These are phyloP conservation scores for Nitzschia sp. DNA, from an alignment of 108 stramenopile species.

Conservation along the genomic window DNA sequence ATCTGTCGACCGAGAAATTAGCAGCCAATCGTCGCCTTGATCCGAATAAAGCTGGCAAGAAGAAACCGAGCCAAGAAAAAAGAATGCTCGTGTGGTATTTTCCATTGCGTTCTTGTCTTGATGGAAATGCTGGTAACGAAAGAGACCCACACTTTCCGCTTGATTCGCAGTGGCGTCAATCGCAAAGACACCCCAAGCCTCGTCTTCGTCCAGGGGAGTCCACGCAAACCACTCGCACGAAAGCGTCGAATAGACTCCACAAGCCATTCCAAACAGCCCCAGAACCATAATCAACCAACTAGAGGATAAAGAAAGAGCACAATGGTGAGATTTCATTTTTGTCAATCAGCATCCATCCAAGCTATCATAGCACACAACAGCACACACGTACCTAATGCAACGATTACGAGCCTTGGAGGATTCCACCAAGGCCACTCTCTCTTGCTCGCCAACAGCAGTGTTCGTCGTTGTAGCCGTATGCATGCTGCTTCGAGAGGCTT, in stretches of 20 bases:
- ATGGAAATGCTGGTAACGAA: neutral
- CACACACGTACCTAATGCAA: constrained; percentile 6
- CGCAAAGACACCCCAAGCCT: neutral
- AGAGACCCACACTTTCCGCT: constrained; percentile 7
- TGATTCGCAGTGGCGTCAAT: neutral
- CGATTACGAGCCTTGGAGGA: neutral
- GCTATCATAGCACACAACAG: too few species aligned
- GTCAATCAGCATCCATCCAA: too few species aligned
- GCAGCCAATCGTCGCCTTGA: neutral
- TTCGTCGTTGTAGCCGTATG: neutral
- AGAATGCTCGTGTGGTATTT: neutral
- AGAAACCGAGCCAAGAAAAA: neutral
- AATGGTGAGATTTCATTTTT: too few species aligned
- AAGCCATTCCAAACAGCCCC: constrained; percentile 1
- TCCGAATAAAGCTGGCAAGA: neutral
- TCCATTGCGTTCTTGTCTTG: neutral
- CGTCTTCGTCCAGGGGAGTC: too few species aligned
- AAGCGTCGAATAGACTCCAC: neutral
- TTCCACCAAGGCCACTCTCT: neutral
- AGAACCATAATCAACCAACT: constrained; percentile 3
- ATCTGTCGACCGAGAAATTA: neutral
- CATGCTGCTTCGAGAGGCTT: neutral
- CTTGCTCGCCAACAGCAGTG: neutral
- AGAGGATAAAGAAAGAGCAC: neutral
- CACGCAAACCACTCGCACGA: constrained; percentile 19